A percentile compares a stretch with the other conserved stretches of the same genome.
Conservation (phyloP, 371 early-diverging fungal genomes). For the Mucor velutinosus region DNA sequence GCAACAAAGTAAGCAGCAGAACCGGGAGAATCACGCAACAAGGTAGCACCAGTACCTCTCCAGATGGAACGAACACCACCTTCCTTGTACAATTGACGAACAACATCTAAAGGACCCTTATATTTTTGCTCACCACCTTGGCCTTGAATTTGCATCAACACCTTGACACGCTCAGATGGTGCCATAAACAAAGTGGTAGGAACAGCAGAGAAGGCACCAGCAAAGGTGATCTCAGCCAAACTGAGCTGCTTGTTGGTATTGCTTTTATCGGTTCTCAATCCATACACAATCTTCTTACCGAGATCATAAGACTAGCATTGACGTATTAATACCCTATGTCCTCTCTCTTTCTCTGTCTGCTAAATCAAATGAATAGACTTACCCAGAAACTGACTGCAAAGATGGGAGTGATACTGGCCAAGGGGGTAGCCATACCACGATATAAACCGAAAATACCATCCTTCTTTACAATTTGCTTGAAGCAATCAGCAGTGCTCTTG, state of each 20-base stretch:
- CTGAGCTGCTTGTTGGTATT: constrained; percentile 56
- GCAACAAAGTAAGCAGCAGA: constrained; percentile 97
- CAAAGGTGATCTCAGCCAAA: constrained; percentile 82
- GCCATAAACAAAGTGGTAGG: constrained; percentile 94
- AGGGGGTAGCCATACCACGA: constrained; percentile 92
- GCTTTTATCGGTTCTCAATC: constrained; percentile 59
- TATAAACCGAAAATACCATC: constrained; percentile 94
- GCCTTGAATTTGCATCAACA: constrained; percentile 81
- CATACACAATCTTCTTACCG: constrained; percentile 69
- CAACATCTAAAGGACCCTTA: constrained; percentile 85
- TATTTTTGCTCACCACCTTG: constrained; percentile 60
- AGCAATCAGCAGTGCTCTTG: constrained; percentile 87
- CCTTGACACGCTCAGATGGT: constrained; percentile 96
- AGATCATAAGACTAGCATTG: constrained; percentile 66
- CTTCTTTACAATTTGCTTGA: constrained; percentile 83
- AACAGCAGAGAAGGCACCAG: constrained; percentile 95
- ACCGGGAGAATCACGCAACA: constrained; percentile 93
- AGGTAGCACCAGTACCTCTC: constrained; percentile 93
- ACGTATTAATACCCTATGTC: not conserved
- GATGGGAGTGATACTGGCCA: constrained; percentile 93
- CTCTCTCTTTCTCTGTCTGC: not conserved
- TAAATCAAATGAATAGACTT: constrained; percentile 23
- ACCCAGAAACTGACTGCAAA: constrained; percentile 95
- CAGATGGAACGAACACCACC: constrained; percentile 86
- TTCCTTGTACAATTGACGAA: constrained; percentile 70